Conservation (phyloP, 2,329 filamentous ascomycete genomes). For the Fusarium graminum region DNA sequence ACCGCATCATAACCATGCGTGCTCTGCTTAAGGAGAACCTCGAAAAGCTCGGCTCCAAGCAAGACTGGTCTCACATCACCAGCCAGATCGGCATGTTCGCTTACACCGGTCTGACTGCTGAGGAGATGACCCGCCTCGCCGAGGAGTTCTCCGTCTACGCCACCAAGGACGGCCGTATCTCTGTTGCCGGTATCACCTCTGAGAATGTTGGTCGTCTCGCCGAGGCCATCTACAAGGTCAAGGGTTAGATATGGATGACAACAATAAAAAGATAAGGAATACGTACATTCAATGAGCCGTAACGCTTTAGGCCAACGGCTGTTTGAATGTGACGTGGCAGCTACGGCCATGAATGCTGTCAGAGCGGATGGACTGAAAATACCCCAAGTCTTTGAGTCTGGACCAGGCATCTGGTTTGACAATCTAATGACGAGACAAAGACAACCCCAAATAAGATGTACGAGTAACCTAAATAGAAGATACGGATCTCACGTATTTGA, state of each 20-base stretch:
- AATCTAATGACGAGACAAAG: constrained; percentile 41
- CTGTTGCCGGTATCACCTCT: constrained; percentile 84
- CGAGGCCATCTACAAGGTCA: constrained; percentile 87
- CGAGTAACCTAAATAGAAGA: constrained; percentile 41
- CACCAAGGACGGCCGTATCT: constrained; percentile 91
- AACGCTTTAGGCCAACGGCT: background rate
- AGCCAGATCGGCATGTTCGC: constrained; percentile 99
- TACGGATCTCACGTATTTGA: constrained; percentile 13
- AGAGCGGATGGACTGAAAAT: constrained; percentile 43
- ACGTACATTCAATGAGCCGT: constrained; percentile 1
- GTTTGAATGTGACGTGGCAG: constrained; percentile 31
- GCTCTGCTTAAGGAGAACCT: constrained; percentile 94
- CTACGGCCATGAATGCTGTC: constrained; percentile 36
- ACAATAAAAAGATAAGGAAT: constrained; percentile 3
- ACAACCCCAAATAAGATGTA: constrained; percentile 43
- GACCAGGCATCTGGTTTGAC: constrained; percentile 23
- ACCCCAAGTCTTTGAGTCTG: constrained; percentile 44
- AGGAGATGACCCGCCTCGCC: constrained; percentile 91
- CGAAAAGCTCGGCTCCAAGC: constrained; percentile 93
- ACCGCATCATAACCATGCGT: constrained; percentile 99
- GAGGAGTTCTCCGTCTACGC: constrained; percentile 98
- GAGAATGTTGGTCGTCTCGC: constrained; percentile 84
- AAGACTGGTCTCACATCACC: constrained; percentile 99
- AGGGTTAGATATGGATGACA: constrained; percentile 63
- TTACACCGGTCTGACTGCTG: constrained; percentile 90